Evolutionary conservation across 352 stramenopile species (phyloP), one percentile per base, ranked within the genome.

Genomic region (Phytophthora palmivora): DNA sequence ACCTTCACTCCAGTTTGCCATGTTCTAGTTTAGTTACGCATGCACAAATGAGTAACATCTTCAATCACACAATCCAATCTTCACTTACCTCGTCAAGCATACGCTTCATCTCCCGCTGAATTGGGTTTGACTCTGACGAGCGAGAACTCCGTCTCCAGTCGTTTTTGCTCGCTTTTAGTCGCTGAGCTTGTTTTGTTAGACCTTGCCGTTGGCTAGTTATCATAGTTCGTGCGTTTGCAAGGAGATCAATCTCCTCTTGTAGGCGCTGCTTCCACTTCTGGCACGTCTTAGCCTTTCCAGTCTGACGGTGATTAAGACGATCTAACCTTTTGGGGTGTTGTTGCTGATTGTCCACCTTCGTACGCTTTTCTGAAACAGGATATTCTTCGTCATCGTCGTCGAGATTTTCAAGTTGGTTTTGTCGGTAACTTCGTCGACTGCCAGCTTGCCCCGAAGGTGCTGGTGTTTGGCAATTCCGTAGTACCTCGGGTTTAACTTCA

Each of bases 41-140:
- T 16, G 5, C 21, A 48, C 12, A 30, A 22, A 3, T 57, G 6
- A 37, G 28, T 18, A 41, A 41, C 30, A 49, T 18, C 6, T 11
- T 28, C 34, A 63, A 5, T 12, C 42, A 47, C 36, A 18, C 24
- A 12, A 34, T 34, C 30, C 2, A 34, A 34, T 9, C 3, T 14
- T 34, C 42, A 16, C 32, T 49, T 39, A 84, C 74, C 58, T 88
- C 67, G 47, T 91, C 78, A 37, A 89, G 83, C 70, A 89, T 88
- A 3, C 64, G 63, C 47, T 84, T 85, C 66, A 88, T 83, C 44
- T 91, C 78, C 4, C 70, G 64, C 24, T 85, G 57, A 38, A 88
- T 76, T 18, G 71, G 70, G 49, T 70, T 68, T 18, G 62, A 41
- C 15, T 58, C 36, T 6, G 28, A 30, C 16, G 56, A 46, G 18